Evolutionary conservation across 2,329 filamentous ascomycete genomes (phyloP).

Genomic region (Microsporum canis): DNA sequence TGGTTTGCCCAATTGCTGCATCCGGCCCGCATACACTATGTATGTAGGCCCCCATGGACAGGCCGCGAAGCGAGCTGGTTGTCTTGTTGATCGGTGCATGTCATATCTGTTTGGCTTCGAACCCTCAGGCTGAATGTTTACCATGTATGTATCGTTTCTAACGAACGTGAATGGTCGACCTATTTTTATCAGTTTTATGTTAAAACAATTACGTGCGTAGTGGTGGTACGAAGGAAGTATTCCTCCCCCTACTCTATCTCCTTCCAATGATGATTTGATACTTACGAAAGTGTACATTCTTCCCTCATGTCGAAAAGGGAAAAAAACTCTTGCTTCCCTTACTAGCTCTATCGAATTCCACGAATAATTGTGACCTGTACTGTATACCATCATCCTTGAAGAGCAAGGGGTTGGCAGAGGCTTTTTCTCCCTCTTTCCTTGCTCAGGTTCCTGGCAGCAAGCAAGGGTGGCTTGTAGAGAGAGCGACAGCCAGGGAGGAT

Average conservation of each 20-base stretch:
- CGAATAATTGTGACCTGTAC: not conserved
- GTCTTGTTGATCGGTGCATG: not conserved
- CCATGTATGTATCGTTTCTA: not conserved
- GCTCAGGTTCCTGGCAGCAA: not conserved
- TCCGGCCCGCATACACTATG: not conserved
- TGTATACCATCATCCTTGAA: not conserved
- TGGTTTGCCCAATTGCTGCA: not conserved
- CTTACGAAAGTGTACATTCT: not conserved
- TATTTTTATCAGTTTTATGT: not conserved
- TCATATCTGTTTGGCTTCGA: not conserved
- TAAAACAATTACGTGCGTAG: not conserved
- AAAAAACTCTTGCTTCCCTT: not conserved
- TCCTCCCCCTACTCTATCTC: not conserved
- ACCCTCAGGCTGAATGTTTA: no score
- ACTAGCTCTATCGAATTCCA: not conserved
- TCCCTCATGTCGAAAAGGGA: not conserved
- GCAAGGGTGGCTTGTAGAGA: not conserved
- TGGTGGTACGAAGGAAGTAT: not conserved
- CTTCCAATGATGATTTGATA: not conserved
- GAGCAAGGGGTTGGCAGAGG: not conserved
- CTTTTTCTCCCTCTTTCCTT: not conserved
- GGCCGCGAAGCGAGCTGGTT: not conserved
- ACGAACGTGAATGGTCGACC: not conserved
- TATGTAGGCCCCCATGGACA: not conserved
- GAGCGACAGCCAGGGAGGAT: not conserved